Evolutionary conservation across 1,139 yeast species (phyloP), one percentile per base, ranked within the genome.

Genomic region (Diutina pseudorugosa): DNA sequence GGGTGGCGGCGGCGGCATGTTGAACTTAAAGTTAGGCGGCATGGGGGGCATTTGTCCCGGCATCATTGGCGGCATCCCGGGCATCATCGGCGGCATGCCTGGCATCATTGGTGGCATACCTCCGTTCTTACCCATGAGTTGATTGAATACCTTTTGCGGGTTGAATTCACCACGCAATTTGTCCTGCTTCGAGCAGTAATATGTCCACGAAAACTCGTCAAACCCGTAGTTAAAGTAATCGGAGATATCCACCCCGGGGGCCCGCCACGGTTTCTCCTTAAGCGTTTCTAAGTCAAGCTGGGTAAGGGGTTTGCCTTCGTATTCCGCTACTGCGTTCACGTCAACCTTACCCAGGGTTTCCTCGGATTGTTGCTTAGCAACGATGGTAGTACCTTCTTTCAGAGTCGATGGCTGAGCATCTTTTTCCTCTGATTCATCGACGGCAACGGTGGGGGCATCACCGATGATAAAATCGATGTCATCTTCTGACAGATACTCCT

Each of bases 151-250:
- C 56, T 73, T 73, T 53, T 76, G 75, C 11, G 82, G 95, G 57
- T 87, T 85, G 69, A 82, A 89, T 57, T 85, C 93, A 8, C 86
- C 83, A 54, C 95, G 76, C 51, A 85, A 65, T 57, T 82, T 83
- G 66, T 90, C 96, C 64, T 91, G 97, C 65, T 89, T 89, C 52
- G 85, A 76, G 59, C 96, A 84, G 68, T 93, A 93, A 21, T 94
- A 91, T 52, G 87, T 82, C 99, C 99, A 93, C 16, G 97, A 86
- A 58, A 87, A 79, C 68, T 93, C 99, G 65, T 94, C 96, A 64
- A 93, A 93, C 1, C 98, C 98, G 62, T 84, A 93, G 67, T 93
- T 93, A 73, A 93, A 93, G 65, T 90, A 93, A 66, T 93, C 98
- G 2, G 95, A 80, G 47, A 88, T 72, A 66, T 93, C 97, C 2